Conservation (phyloP, 2,329 filamentous ascomycete genomes). For the Fusarium palustre region DNA sequence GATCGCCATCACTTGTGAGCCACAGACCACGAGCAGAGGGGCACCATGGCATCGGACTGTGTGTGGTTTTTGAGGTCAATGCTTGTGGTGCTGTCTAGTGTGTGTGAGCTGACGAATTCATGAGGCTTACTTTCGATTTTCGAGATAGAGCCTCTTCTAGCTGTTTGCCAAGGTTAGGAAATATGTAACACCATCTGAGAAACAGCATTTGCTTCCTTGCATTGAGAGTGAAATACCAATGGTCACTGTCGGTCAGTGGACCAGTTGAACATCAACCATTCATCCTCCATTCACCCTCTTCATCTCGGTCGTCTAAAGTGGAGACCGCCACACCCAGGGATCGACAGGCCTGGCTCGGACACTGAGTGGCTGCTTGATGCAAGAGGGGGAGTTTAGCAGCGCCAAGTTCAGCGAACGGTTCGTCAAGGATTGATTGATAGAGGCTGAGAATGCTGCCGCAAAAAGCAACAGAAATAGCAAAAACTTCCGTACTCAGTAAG, state of each 20-base stretch:
- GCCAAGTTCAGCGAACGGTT: conserved; percentile 39
- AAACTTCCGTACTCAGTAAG: not conserved
- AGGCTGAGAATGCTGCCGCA: conserved; percentile 7
- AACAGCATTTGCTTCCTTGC: conserved; percentile 13
- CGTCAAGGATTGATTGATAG: conserved; percentile 27
- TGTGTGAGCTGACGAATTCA: not conserved
- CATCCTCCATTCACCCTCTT: conserved; percentile 36
- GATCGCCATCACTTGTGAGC: conserved; percentile 41
- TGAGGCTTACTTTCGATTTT: not conserved
- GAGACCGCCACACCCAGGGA: conserved; percentile 40
- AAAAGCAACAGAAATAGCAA: conserved; percentile 9
- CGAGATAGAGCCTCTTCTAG: too few species aligned
- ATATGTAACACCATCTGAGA: not conserved
- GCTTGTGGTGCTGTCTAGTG: not conserved
- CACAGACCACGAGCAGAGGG: conserved; percentile 31
- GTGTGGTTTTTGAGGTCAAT: not conserved
- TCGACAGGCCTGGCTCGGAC: conserved; percentile 29
- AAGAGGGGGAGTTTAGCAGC: conserved; percentile 25
- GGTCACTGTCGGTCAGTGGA: conserved; percentile 32
- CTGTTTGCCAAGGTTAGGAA: not conserved
- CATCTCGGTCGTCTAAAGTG: conserved; percentile 46
- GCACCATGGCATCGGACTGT: conserved; percentile 6
- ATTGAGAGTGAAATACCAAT: conserved; percentile 18
- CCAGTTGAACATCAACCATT: conserved; percentile 38
- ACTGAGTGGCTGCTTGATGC: conserved; percentile 32